Base-by-base conservation (phyloP, 768 basidiomycete species). In the Lyophyllum semitale region DNA sequence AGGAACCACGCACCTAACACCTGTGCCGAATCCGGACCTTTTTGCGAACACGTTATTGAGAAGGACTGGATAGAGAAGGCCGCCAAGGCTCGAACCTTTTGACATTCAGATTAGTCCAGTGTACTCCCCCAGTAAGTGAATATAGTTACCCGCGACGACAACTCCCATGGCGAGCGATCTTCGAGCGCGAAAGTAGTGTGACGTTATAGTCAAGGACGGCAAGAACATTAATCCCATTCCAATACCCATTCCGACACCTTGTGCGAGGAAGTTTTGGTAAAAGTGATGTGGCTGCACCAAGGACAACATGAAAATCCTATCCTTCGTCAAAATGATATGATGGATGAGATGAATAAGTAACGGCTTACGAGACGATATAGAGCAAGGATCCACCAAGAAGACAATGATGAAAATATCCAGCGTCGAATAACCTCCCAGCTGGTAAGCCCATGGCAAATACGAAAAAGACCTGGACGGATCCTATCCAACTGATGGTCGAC, bases 161-260 rank as follows among this genome's bases (percentile, higher is more conserved):
- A 83, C 54, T 18, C 85, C 85, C 74, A 83, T 84, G 0, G 82
- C 84, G 8, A 84, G 55, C 0, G 79, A 76, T 37, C 84, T 69
- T 44, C 73, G 70, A 22, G 62, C 70, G 15, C 71, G 69, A 65
- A 84, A 86, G 63, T 81, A 80, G 54, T 85, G 84, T 3, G 81
- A 77, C 7, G 79, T 72, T n/a, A 84, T 71, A 13, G 78, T 75
- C 23, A 83, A 62, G 8, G 78, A 73, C 0, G 84, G 84, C 1
- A 84, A 58, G 62, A 83, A 84, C 59, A 83, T 71, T 32, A 84
- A 58, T 1, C 84, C 84, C 70, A 79, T 77, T 20, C 83, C 82
- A 17, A 84, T 64, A 0, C 84, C 84, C 71, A 80, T 77, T 0
- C 80, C 83, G 7, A 85, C 66, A 0, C 81, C 83, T 68, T 86